Conservation (phyloP, 2,329 filamentous ascomycete genomes). For the Aaosphaeria pasadenensis region DNA sequence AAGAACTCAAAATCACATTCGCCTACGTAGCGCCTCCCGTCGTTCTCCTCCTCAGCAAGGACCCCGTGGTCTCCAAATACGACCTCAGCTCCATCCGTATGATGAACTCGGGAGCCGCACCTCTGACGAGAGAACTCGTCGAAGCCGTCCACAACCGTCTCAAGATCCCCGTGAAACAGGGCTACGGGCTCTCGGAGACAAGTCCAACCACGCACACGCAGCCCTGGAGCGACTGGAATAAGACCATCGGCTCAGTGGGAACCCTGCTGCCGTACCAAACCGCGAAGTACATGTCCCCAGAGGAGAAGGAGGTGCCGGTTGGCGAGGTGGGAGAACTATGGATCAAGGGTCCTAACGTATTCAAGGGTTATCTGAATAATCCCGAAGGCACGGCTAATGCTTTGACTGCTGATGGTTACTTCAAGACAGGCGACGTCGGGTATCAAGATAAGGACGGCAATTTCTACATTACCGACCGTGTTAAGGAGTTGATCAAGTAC, state of each 20-base stretch:
- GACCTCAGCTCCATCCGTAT: slow-evolving; percentile 76
- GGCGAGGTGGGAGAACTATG: slow-evolving; percentile 61
- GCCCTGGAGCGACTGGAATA: slow-evolving; percentile 71
- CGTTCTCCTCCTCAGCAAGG: slow-evolving; percentile 75
- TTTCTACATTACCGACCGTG: slow-evolving; percentile 84
- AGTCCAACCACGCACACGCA: slow-evolving; percentile 75
- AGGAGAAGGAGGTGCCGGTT: slow-evolving; percentile 57
- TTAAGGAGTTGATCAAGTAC: slow-evolving; percentile 44
- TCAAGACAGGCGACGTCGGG: slow-evolving; percentile 87
- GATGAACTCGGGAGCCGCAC: slow-evolving; percentile 85
- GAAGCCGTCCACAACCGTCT: slow-evolving; percentile 71
- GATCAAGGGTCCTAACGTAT: slow-evolving; percentile 76
- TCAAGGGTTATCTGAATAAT: slow-evolving; percentile 75
- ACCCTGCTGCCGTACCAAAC: slow-evolving; percentile 74
- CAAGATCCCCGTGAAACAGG: slow-evolving; percentile 81
- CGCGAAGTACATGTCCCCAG: slow-evolving; percentile 71
- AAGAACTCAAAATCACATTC: slow-evolving; percentile 73
- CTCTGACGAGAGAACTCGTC: slow-evolving; percentile 76
- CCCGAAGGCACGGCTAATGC: slow-evolving; percentile 67
- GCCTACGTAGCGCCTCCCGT: slow-evolving; percentile 83
- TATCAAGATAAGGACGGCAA: slow-evolving; percentile 74
- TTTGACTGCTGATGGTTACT: slow-evolving; percentile 75
- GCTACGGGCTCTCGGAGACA: slow-evolving; percentile 87
- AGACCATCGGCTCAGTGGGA: slow-evolving; percentile 74
- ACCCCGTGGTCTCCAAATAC: slow-evolving; percentile 74